Evolutionary conservation across 1,284 basidiomycete species (phyloP).

Genomic region (Tilletia caries): DNA sequence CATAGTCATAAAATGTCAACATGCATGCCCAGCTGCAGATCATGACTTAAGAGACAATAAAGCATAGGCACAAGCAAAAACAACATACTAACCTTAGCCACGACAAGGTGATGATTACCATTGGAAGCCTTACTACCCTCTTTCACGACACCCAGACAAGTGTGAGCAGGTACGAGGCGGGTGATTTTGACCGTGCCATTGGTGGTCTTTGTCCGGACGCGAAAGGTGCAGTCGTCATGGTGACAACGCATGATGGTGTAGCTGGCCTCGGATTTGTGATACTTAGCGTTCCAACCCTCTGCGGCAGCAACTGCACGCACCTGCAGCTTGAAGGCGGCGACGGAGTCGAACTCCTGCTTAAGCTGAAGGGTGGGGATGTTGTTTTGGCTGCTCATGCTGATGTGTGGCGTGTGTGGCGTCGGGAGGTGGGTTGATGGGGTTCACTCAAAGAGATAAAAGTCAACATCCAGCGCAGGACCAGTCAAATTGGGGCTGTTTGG

Average conservation of each 20-base stretch:
- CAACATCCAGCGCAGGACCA: no score
- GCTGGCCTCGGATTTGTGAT: background rate
- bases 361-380: background rate
- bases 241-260: background rate
- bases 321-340: background rate
- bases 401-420: background rate
- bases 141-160: background rate
- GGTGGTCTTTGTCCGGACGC: background rate
- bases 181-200: background rate
- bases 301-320: background rate
- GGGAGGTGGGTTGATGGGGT: background rate
- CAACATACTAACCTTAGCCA: background rate
- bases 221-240: background rate
- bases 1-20: no score
- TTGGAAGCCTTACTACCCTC: background rate
- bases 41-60: no score
- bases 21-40: no score
- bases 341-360: background rate
- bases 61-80: no score
- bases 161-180: background rate
- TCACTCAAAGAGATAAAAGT: no score
- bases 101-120: background rate
- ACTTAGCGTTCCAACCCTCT: background rate
- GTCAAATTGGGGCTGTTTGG: background rate
- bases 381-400: background rate